Base-by-base conservation (phyloP, 805 yeast species). In the Vanderwaltozyma verrucispora region DNA sequence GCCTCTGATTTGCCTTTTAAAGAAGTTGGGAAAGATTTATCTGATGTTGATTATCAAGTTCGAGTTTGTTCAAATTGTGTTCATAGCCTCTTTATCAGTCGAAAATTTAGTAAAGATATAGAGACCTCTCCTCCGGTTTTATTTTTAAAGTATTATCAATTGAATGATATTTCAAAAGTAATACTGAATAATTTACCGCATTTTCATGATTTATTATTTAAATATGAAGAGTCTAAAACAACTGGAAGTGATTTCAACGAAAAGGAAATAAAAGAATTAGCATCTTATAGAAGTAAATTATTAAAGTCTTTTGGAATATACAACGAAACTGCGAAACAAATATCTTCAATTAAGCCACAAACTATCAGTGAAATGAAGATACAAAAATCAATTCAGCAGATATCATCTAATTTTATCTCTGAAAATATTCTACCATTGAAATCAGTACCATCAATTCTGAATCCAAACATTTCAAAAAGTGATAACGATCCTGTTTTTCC, bases 51-150 rank as follows among this genome's bases (percentile, higher is more conserved):
- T 5, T 48, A 62, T 3, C 43, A 59, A 3, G 53, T 83, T 9
- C 56, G 95, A 28, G 59, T 86, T 25, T 89, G 97, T 60, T 60
- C 69, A 3, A 62, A 66, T 23, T 89, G 98, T 62, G 78, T 81
- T 37, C 64, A 74, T 43, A 60, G 63, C 4, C 59, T 88, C 20
- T 75, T 83, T 41, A 65, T 69, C 28, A 75, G 71, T 33, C 68
- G 75, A 47, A 72, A 73, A 37, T 70, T 71, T 45, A 39, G 50
- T 7, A 53, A 53, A 23, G 83, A 76, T 36, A 20, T 57, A 3
- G 43, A 46, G 9, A 31, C 32, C 2, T 60, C 65, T 3, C 53
- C 61, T 3, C 50, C 69, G 0, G 60, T 60, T 8, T 38, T 75
- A 4, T 44, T 74, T 9, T 48, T 50, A n/a, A 56, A 63, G 25